A percentile compares a stretch with the other conserved stretches of the same genome.
phyloP scores from a whole-genome alignment of 805 yeast genomes.

The Grigorovia humatica region DNA sequence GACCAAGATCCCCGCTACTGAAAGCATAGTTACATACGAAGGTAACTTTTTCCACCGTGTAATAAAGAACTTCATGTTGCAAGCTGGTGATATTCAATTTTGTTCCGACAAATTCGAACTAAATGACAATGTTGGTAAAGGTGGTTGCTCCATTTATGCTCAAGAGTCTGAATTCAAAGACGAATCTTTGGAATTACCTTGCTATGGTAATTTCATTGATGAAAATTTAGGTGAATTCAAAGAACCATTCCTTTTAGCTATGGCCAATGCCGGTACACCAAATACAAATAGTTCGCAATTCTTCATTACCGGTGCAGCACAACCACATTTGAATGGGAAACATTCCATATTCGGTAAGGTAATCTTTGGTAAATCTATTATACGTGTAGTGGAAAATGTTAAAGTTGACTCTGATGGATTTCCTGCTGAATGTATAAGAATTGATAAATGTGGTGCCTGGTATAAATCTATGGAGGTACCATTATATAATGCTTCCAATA shows the following conservation, averaged over 20 bases:
- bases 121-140: conserved; percentile 29
- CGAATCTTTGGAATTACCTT: conserved; percentile 10
- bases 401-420: conserved; percentile 36
- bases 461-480: conserved; percentile 42
- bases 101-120: conserved; percentile 26
- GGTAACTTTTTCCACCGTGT: conserved; percentile 49
- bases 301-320: conserved; percentile 57
- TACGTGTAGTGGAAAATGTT: conserved; percentile 52
- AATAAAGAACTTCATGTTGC: conserved; percentile 59
- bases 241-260: conserved; percentile 43
- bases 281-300: conserved; percentile 55
- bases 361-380: conserved; percentile 53
- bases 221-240: conserved; percentile 41
- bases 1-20: conserved; percentile 16
- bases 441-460: conserved; percentile 59
- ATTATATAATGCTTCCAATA: conserved; percentile 51
- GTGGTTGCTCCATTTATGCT: conserved; percentile 39
- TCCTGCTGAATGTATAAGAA: conserved; percentile 34
- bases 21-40: conserved; percentile 29
- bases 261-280: conserved; percentile 48
- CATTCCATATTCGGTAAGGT: conserved; percentile 74
- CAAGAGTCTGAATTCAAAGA: conserved; percentile 14
- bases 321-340: conserved; percentile 65
- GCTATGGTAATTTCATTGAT: conserved; percentile 38
- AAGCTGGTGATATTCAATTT: conserved; percentile 49